Conservation (phyloP, 768 basidiomycete species). For the Pleurotus sapidus region DNA sequence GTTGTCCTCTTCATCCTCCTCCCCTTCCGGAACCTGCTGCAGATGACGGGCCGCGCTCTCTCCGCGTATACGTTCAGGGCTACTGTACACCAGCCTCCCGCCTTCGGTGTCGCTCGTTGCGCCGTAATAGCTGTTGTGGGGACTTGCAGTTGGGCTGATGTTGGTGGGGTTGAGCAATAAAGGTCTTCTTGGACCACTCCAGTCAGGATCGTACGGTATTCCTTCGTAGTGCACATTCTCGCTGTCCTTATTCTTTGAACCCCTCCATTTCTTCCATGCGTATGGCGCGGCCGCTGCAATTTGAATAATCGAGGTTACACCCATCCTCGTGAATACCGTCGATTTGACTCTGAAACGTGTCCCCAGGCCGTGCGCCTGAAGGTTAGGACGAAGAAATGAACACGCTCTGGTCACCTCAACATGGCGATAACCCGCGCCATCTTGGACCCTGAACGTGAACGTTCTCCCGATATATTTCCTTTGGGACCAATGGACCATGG, state of each 20-base stretch:
- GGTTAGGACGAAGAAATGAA: no score
- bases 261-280: slow-evolving; percentile 4
- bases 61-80: slow-evolving; percentile 31
- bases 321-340: neutral
- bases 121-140: neutral
- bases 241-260: neutral
- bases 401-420: no score
- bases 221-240: neutral
- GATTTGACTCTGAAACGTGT: no score
- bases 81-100: slow-evolving; percentile 7
- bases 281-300: neutral
- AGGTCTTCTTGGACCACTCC: neutral
- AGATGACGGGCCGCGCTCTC: slow-evolving; percentile 19
- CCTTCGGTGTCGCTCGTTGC: neutral
- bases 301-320: slow-evolving; percentile 5
- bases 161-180: neutral
- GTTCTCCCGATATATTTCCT: no score
- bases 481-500: no score
- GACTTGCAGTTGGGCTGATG: neutral
- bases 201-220: neutral
- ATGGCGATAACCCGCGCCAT: no score
- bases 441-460: no score
- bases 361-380: no score
- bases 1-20: slow-evolving; percentile 27
- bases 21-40: slow-evolving; percentile 37